Percentiles rank a stretch among this genome's conserved stretches.
Evolutionary conservation across 768 basidiomycete genomes (phyloP).

Genomic region (Mycena epipterygia): DNA sequence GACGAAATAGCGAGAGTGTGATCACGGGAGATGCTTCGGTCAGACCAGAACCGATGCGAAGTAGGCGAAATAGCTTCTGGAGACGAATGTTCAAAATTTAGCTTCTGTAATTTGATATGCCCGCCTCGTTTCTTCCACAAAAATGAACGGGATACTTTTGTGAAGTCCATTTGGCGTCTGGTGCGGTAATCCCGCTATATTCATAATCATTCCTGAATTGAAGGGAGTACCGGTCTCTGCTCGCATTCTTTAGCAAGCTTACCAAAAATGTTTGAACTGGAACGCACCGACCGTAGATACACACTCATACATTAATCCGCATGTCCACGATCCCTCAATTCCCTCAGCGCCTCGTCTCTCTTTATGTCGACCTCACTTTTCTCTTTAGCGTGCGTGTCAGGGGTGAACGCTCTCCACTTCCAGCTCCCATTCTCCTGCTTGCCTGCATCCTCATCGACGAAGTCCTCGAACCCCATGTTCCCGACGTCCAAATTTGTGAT

Average conservation of each 20-base stretch:
- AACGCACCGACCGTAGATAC: too few relatives aligned
- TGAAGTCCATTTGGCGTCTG: too few relatives aligned
- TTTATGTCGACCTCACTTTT: background rate
- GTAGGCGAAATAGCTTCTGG: background rate
- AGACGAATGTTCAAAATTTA: background rate
- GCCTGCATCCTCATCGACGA: conserved; percentile 21
- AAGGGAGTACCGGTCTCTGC: too few relatives aligned
- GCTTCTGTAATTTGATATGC: too few relatives aligned
- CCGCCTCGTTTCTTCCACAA: too few relatives aligned
- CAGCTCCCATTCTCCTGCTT: conserved; percentile 20
- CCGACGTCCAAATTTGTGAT: conserved; percentile 11
- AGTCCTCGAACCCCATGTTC: too few relatives aligned
- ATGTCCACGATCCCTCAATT: conserved; percentile 8
- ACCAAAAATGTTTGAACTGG: too few relatives aligned
- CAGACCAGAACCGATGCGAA: background rate
- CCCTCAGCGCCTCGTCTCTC: background rate
- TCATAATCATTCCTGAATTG: too few relatives aligned
- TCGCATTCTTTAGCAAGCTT: too few relatives aligned
- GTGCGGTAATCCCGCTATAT: too few relatives aligned
- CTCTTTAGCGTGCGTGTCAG: background rate
- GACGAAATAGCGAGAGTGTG: background rate
- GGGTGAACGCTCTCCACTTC: conserved; percentile 10
- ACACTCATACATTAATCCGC: background rate
- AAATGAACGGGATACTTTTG: too few relatives aligned
- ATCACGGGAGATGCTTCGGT: background rate